These are phyloP conservation scores for Termitomyces eurrhizus DNA, from an alignment of 768 basidiomycete species.

Conservation along the genomic window DNA sequence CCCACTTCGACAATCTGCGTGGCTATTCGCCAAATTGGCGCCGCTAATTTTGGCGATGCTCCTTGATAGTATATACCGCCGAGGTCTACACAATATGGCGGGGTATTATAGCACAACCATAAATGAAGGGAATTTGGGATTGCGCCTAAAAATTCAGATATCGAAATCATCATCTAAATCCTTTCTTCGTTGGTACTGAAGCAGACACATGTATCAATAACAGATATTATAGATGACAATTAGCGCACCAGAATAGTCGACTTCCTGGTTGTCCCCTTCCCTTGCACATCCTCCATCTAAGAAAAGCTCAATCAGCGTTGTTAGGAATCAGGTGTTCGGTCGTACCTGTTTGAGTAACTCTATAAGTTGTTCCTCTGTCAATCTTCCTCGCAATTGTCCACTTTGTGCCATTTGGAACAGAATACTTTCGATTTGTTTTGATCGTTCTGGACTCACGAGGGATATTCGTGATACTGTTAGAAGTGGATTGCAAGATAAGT, in stretches of 20 bases:
- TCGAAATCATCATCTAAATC: conserved; percentile 69
- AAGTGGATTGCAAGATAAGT: conserved; percentile 4
- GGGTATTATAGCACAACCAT: background rate
- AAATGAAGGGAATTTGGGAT: background rate
- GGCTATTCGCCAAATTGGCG: conserved; percentile 6
- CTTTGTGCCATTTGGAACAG: conserved; percentile 80
- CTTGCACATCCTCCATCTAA: conserved; percentile 55
- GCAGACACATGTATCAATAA: conserved; percentile 3
- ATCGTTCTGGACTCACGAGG: conserved; percentile 79
- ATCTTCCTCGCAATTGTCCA: conserved; percentile 73
- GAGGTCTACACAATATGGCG: background rate
- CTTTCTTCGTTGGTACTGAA: conserved; percentile 60
- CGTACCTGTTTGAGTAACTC: conserved; percentile 83
- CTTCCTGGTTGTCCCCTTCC: conserved; percentile 46
- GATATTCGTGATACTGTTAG: conserved; percentile 80
- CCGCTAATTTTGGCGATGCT: background rate
- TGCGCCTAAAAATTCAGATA: conserved; percentile 24
- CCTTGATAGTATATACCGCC: background rate
- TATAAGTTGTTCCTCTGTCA: conserved; percentile 80
- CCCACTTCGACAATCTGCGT: background rate
- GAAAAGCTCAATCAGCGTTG: conserved; percentile 18
- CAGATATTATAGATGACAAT: conserved; percentile 11
- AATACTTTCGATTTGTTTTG: conserved; percentile 75
- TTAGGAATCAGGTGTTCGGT: conserved; percentile 7
- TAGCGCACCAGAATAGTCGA: conserved; percentile 53